Conservation (phyloP, 1,284 basidiomycete genomes). For the Apiotrichum gracile region DNA sequence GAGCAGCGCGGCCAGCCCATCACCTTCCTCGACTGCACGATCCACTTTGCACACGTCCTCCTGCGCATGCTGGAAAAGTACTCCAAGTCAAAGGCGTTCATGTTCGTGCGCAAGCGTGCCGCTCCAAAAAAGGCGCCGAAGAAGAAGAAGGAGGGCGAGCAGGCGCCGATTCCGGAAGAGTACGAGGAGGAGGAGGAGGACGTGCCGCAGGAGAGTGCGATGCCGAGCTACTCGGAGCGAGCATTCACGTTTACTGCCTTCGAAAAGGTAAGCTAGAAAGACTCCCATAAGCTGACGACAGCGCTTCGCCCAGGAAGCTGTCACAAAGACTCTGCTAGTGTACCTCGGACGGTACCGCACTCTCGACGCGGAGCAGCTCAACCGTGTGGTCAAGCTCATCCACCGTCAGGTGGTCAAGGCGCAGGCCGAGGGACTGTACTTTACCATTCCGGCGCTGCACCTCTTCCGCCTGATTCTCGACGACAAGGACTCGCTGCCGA, state of each 20-base stretch:
- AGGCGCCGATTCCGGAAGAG: slow-evolving; percentile 32
- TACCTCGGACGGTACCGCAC: slow-evolving; percentile 77
- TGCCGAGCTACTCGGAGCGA: slow-evolving; percentile 66
- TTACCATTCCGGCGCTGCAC: slow-evolving; percentile 78
- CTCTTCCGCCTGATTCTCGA: slow-evolving; percentile 77
- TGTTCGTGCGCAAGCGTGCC: slow-evolving; percentile 68
- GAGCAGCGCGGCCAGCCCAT: slow-evolving; percentile 60
- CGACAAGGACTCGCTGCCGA: slow-evolving; percentile 67
- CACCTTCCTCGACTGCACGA: slow-evolving; percentile 71
- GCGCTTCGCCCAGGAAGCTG: slow-evolving; percentile 79
- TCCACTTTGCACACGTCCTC: slow-evolving; percentile 73
- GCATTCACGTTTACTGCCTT: slow-evolving; percentile 84
- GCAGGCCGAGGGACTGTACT: slow-evolving; percentile 86
- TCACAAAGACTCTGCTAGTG: slow-evolving; percentile 70
- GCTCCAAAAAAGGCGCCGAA: slow-evolving; percentile 54
- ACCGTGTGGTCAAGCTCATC: slow-evolving; percentile 74
- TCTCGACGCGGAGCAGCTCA: slow-evolving; percentile 75
- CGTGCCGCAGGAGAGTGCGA: slow-evolving; percentile 57
- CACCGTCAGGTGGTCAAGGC: slow-evolving; percentile 82
- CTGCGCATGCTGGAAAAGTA: slow-evolving; percentile 81
- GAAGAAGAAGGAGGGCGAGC: slow-evolving; percentile 16
- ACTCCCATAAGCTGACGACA: slow-evolving; percentile 23
- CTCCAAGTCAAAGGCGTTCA: slow-evolving; percentile 64
- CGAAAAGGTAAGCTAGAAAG: slow-evolving; percentile 61
- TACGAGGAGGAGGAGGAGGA: slow-evolving; percentile 50